Conservation (phyloP, 208 protist species). For the Acanthamoeba sp. region DNA sequence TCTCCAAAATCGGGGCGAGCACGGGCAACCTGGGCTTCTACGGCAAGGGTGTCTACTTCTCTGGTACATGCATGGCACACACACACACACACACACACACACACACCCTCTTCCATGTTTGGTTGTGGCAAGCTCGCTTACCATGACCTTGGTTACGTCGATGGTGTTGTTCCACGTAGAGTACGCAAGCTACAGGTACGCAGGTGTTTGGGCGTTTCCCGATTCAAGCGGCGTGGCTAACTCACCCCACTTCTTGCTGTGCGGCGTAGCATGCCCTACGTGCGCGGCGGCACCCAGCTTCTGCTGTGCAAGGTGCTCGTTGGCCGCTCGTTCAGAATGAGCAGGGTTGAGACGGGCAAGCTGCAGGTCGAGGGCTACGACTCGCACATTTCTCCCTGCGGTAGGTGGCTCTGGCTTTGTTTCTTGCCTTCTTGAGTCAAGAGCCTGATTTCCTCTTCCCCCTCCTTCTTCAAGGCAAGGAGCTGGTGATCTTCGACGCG, state of each 20-base stretch:
- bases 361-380: constrained; percentile 24
- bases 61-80: no score
- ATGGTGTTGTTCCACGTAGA: background rate
- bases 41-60: constrained; percentile 69
- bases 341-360: constrained; percentile 14
- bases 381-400: constrained; percentile 52
- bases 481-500: constrained; percentile 20
- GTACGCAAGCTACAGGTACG: constrained; percentile 33
- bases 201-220: no score
- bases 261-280: constrained; percentile 19
- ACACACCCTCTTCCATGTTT: no score
- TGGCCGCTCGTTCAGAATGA: background rate
- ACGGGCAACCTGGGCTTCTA: constrained; percentile 63
- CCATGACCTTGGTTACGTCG: no score
- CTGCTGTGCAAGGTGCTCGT: constrained; percentile 67
- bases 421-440: no score
- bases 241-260: no score
- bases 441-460: no score
- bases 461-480: constrained; percentile 13
- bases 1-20: constrained; percentile 29
- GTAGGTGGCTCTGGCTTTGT: background rate
- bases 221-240: no score
- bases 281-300: constrained; percentile 41
- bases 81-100: no score
- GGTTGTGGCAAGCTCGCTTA: no score